Conservation (phyloP, 768 basidiomycete species). For the Boletellus ananas region DNA sequence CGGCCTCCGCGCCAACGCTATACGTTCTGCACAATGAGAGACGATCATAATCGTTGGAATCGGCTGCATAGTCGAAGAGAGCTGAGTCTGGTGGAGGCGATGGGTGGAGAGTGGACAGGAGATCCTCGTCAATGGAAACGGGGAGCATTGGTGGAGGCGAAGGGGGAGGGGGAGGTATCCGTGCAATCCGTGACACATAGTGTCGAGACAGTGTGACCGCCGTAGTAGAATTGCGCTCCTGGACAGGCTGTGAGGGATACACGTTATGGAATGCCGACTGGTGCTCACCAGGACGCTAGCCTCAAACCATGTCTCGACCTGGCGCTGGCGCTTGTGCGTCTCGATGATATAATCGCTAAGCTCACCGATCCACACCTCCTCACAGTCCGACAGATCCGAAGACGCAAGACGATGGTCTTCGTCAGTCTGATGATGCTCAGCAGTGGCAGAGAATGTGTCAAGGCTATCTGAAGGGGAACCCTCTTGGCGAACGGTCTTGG, state of each 20-base stretch:
- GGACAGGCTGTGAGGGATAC: constrained; percentile 8
- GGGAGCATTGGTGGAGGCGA: constrained; percentile 34
- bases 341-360: constrained; percentile 66
- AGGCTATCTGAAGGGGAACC: constrained; percentile 24
- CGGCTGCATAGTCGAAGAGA: constrained; percentile 28
- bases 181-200: constrained; percentile 40
- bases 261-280: neutral
- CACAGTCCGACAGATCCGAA: constrained; percentile 80
- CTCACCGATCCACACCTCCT: constrained; percentile 71
- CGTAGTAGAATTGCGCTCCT: constrained; percentile 70
- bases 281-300: constrained; percentile 55
- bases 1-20: constrained; percentile 46
- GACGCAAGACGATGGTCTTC: constrained; percentile 50
- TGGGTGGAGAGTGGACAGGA: constrained; percentile 32
- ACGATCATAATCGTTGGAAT: constrained; percentile 23
- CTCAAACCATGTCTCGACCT: constrained; percentile 73
- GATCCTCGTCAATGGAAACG: constrained; percentile 32
- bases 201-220: constrained; percentile 42
- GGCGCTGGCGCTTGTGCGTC: constrained; percentile 68
- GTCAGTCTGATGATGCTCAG: constrained; percentile 28
- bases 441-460: constrained; percentile 13
- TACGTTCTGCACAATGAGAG: constrained; percentile 19
- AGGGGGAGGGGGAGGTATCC: constrained; percentile 41
- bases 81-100: constrained; percentile 35
- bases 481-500: constrained; percentile 33